These are phyloP conservation scores for Sclerotinia minor DNA, from an alignment of 2,329 filamentous ascomycete species.

Conservation along the genomic window DNA sequence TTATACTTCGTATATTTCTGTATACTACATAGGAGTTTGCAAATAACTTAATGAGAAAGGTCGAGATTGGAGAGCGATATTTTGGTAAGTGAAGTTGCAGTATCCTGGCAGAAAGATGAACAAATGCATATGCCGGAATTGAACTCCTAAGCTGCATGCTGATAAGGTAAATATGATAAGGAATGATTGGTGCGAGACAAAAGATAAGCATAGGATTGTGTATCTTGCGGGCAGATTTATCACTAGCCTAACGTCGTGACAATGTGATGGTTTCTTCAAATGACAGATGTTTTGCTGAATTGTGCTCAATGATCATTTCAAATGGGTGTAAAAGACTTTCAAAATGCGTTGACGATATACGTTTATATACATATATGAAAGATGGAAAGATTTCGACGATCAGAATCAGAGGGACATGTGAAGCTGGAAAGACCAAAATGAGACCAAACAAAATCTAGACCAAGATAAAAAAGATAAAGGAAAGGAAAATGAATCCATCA, in stretches of 20 bases:
- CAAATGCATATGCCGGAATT: not conserved
- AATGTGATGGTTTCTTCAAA: not conserved
- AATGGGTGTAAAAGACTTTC: not conserved
- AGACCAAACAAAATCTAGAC: not conserved
- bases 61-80: not conserved
- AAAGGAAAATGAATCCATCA: not conserved
- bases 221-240: constrained; percentile 7
- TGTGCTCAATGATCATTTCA: not conserved
- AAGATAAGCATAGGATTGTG: constrained; percentile 3
- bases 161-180: constrained; percentile 9
- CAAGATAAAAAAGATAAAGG: constrained; percentile 7
- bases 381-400: not conserved
- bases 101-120: not conserved
- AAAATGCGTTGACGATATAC: not conserved
- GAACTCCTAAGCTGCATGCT: not conserved
- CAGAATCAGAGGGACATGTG: not conserved
- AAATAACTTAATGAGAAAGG: not conserved
- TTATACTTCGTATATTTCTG: constrained; percentile 10
- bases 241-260: not conserved
- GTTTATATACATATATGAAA: not conserved
- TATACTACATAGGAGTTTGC: not conserved
- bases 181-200: constrained; percentile 11
- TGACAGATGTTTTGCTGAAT: not conserved
- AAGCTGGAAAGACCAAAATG: not conserved
- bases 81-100: not conserved